Evolutionary conservation across 225 moss, liverwort and hornwort genomes (phyloP), one percentile per base, ranked within the genome.

Genomic region (Anthoceros angustus): DNA sequence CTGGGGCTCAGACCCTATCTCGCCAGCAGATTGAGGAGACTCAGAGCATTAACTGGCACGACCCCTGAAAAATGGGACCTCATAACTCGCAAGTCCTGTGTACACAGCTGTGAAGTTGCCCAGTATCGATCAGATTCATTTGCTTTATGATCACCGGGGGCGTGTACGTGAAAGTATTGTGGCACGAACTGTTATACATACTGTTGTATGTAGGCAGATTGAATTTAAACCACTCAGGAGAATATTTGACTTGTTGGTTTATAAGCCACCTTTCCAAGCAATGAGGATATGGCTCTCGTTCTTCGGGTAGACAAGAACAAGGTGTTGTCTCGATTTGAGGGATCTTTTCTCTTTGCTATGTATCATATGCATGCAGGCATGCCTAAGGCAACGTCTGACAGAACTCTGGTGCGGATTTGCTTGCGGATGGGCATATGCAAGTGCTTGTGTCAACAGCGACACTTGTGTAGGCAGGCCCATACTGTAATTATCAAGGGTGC

Each of bases 61-160:
- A 93, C 93, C 63, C 93, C 93, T 43, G 93, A 93, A 74, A 93
- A 93, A 74, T 93, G 93, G 93, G 93, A 93, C 63, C 89, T 93
- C 43, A 93, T 93, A 43, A 93, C 93, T 61, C 81, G 93, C 62
- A 93, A 93, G 78, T 93, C 93, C n/a, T 89, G 93, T 49, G 93
- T 24, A 93, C 93, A 32, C 93, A 93, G 69, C 86, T 85, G 93
- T 93, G 12, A 93, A 85, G 72, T 87, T 93, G 70, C 74, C 89
- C 64, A 93, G 89, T 67, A 93, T 93, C 40, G 93, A 93, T 71
- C 89, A 93, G 77, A 93, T 93, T 45, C 93, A 93, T 74, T 87
- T 93, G 42, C 70, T 93, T 62, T 89, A 93, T 68, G 93, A 93
- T 69, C 87, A 86, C 71, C 83, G 93, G 39, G 93, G 93, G 41